A percentile compares a stretch with the other conserved stretches of the same genome.
These are phyloP conservation scores for Fistulifera pelliculosa DNA, from an alignment of 108 stramenopile genomes.

Conservation along the genomic window DNA sequence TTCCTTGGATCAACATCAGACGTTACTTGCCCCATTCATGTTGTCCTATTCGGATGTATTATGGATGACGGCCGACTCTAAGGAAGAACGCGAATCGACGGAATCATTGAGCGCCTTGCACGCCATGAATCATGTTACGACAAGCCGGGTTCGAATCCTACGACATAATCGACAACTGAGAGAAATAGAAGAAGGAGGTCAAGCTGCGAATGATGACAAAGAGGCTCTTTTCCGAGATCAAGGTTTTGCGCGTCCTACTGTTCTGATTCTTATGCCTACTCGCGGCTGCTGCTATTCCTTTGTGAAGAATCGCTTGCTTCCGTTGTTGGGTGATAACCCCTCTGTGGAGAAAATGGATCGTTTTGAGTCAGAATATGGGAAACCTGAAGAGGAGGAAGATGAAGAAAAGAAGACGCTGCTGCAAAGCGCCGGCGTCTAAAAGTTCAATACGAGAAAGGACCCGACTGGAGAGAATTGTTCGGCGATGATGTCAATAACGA, in stretches of 20 bases:
- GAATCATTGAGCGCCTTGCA: conserved; percentile 44
- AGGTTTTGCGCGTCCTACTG: conserved; percentile 79
- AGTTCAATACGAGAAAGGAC: conserved; percentile 59
- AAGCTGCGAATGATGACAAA: conserved; percentile 22
- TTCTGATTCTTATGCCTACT: conserved; percentile 73
- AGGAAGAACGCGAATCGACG: conserved; percentile 22
- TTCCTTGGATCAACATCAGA: background rate
- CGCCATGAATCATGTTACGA: conserved; percentile 70
- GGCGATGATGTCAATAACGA: conserved; percentile 83
- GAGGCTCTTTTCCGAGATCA: conserved; percentile 59
- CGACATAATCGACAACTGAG: conserved; percentile 47
- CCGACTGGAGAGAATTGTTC: conserved; percentile 84
- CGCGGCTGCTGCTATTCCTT: conserved; percentile 62
- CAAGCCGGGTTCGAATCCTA: conserved; percentile 47
- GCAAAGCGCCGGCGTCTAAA: conserved; percentile 25
- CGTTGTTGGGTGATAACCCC: conserved; percentile 33
- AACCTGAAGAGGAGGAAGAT: conserved; percentile 19
- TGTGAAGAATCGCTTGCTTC: conserved; percentile 38
- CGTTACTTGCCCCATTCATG: conserved; percentile 26
- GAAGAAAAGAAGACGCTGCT: conserved; percentile 25
- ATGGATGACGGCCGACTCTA: conserved; percentile 28
- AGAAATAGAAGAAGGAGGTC: conserved; percentile 15
- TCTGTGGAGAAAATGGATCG: conserved; percentile 34
- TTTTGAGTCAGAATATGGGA: conserved; percentile 70
- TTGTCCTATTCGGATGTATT: conserved; percentile 47